Percentiles rank a stretch among this genome's conserved stretches.
phyloP scores from a whole-genome alignment of 2,329 filamentous ascomycete species.

The Ophiocordyceps camponoti-rufipedis region DNA sequence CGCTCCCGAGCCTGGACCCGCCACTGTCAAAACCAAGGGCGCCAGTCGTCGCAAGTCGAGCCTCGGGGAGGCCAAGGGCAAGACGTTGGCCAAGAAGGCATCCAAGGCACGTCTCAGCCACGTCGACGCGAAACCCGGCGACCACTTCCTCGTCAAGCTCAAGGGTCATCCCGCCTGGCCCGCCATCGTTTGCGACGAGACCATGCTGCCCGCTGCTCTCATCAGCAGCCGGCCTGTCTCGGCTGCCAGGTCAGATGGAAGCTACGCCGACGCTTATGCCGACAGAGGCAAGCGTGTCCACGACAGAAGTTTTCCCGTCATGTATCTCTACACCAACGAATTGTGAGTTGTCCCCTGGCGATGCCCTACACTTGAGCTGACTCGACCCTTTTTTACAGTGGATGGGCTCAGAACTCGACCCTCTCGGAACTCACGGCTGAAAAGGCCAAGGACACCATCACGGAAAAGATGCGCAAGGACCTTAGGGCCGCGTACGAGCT shows the following conservation, averaged over 20 bases:
- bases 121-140: constrained; percentile 70
- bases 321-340: constrained; percentile 91
- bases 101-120: constrained; percentile 54
- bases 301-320: constrained; percentile 80
- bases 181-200: constrained; percentile 81
- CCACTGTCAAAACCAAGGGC: constrained; percentile 22
- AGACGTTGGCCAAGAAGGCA: constrained; percentile 75
- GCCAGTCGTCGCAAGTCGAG: constrained; percentile 59
- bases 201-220: constrained; percentile 71
- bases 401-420: constrained; percentile 78
- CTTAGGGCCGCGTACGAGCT: constrained; percentile 65
- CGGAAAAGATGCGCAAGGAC: constrained; percentile 64
- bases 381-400: constrained; percentile 30
- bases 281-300: constrained; percentile 74
- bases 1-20: constrained; percentile 10
- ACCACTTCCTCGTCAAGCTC: constrained; percentile 82
- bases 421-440: constrained; percentile 61
- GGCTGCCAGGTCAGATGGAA: constrained; percentile 64
- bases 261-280: constrained; percentile 70
- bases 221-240: constrained; percentile 67
- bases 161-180: constrained; percentile 95
- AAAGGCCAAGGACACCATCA: constrained; percentile 48
- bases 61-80: constrained; percentile 47
- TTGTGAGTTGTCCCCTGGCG: constrained; percentile 51
- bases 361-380: constrained; percentile 1